These are phyloP conservation scores for Grammothele lineata DNA, from an alignment of 768 basidiomycete species.

Conservation along the genomic window DNA sequence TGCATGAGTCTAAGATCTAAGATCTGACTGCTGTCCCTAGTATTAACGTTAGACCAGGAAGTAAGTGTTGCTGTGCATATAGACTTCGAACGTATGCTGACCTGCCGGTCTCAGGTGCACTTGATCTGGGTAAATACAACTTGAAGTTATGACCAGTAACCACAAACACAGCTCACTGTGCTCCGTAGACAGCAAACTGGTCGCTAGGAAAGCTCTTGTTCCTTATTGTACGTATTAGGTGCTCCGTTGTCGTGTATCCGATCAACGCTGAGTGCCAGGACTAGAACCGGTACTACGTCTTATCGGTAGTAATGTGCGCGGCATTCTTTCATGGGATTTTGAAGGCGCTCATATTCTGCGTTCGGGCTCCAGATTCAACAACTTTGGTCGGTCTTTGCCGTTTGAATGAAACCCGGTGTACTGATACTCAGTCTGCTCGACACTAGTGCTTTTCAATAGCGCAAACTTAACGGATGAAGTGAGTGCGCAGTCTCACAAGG, in stretches of 20 bases:
- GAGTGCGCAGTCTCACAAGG: too few relatives aligned
- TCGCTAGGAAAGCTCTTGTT: slow-evolving; percentile 52
- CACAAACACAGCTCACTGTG: background rate
- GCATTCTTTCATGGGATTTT: background rate
- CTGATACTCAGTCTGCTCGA: background rate
- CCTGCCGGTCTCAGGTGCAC: slow-evolving; percentile 42
- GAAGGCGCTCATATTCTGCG: background rate
- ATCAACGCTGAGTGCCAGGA: background rate
- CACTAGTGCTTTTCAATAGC: background rate
- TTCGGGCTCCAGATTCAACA: slow-evolving; percentile 45
- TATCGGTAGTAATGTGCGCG: slow-evolving; percentile 47
- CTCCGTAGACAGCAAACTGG: slow-evolving; percentile 57
- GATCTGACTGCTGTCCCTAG: slow-evolving; percentile 23
- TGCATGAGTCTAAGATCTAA: background rate
- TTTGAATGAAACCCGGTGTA: background rate
- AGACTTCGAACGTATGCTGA: background rate
- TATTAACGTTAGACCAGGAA: slow-evolving; percentile 50
- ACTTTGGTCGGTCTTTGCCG: slow-evolving; percentile 38
- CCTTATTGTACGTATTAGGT: slow-evolving; percentile 35
- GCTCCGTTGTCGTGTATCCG: background rate
- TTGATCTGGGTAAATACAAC: slow-evolving; percentile 48
- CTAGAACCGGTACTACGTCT: slow-evolving; percentile 56
- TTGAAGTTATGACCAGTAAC: background rate
- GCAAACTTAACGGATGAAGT: too few relatives aligned
- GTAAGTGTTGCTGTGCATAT: slow-evolving; percentile 25